Conservation (phyloP, 768 basidiomycete species). For the Filobasidium floriforme region DNA sequence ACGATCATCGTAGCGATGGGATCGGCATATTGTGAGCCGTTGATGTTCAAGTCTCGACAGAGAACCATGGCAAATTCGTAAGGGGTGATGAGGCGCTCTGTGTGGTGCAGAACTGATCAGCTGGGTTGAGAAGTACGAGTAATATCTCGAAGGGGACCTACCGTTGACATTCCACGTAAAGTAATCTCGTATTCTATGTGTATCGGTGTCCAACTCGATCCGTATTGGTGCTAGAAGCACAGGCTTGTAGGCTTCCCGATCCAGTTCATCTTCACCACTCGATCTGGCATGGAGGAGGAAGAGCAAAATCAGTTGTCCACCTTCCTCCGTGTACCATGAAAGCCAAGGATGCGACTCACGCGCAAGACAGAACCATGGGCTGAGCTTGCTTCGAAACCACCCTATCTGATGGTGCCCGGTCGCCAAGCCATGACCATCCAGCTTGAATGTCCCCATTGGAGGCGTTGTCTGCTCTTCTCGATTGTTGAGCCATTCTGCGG, state of each 20-base stretch:
- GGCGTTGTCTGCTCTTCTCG: constrained; percentile 48
- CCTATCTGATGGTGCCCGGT: constrained; percentile 70
- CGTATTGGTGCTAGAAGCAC: constrained; percentile 77
- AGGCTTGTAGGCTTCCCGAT: constrained; percentile 55
- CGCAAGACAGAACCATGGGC: neutral
- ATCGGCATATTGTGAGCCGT: constrained; percentile 59
- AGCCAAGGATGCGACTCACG: neutral
- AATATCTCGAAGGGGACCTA: constrained; percentile 24
- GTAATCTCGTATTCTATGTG: constrained; percentile 82
- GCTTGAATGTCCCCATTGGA: constrained; percentile 42
- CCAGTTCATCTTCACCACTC: constrained; percentile 58
- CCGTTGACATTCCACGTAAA: constrained; percentile 93
- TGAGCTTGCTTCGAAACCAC: constrained; percentile 34
- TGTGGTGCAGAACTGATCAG: neutral
- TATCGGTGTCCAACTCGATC: constrained; percentile 88
- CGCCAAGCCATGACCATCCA: constrained; percentile 84
- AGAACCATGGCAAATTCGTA: constrained; percentile 77
- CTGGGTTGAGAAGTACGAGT: neutral
- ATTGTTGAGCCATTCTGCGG: constrained; percentile 25
- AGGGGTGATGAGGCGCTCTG: constrained; percentile 69
- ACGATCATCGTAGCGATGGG: constrained; percentile 78
- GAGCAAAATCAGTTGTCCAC: constrained; percentile 4
- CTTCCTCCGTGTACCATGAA: neutral
- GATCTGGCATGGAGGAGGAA: constrained; percentile 1
- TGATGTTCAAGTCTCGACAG: constrained; percentile 78